phyloP scores from a whole-genome alignment of 2,329 filamentous ascomycete species.

The Fonsecaea erecta region DNA sequence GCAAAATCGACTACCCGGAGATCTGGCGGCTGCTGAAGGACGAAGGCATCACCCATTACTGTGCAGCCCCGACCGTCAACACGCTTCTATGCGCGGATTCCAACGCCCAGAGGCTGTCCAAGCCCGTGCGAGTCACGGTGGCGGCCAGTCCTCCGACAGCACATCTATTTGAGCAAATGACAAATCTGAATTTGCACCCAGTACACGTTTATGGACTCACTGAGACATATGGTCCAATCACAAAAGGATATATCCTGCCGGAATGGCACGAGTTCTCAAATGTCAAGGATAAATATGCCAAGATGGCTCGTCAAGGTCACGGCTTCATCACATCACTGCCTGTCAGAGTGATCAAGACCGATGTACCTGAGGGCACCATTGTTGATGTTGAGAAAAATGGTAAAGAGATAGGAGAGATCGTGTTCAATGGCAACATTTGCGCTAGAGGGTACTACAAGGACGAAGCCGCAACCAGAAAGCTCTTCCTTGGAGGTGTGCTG shows the following conservation, averaged over 20 bases:
- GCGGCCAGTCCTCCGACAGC: slow-evolving; percentile 89
- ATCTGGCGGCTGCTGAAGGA: slow-evolving; percentile 90
- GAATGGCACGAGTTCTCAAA: slow-evolving; percentile 75
- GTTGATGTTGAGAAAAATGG: slow-evolving; percentile 72
- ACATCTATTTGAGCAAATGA: slow-evolving; percentile 93
- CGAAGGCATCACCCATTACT: slow-evolving; percentile 90
- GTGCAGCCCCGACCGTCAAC: slow-evolving; percentile 94
- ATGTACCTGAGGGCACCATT: slow-evolving; percentile 64
- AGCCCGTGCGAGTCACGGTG: slow-evolving; percentile 83
- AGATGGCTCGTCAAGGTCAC: slow-evolving; percentile 93
- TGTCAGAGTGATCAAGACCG: slow-evolving; percentile 78
- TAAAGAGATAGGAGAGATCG: slow-evolving; percentile 79
- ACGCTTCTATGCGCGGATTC: slow-evolving; percentile 83
- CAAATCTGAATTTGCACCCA: slow-evolving; percentile 78
- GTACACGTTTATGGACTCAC: slow-evolving; percentile 90
- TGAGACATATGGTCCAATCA: slow-evolving; percentile 94
- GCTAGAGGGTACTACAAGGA: slow-evolving; percentile 92
- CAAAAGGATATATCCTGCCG: slow-evolving; percentile 87
- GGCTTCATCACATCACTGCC: slow-evolving; percentile 84
- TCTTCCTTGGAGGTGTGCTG: slow-evolving; percentile 83
- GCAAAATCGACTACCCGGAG: slow-evolving; percentile 91
- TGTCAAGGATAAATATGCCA: slow-evolving; percentile 75
- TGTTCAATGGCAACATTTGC: slow-evolving; percentile 91
- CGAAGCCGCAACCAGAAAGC: slow-evolving; percentile 77
- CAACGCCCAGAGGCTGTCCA: slow-evolving; percentile 71